Base-by-base conservation (phyloP, 441 rosid species). In the Pelargonium cotyledonis region DNA sequence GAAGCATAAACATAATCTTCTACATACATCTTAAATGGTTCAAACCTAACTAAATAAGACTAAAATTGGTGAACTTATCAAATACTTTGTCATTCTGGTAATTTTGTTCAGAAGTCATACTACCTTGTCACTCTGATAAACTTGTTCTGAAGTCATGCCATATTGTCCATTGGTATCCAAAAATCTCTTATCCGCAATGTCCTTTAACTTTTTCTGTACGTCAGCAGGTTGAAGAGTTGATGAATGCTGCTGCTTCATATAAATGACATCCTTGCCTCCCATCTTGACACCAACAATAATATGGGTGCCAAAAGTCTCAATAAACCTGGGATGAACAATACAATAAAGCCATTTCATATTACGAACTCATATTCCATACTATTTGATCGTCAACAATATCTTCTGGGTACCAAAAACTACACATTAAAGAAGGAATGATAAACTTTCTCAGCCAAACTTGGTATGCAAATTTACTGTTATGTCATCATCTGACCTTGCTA, bases 251-350 rank as follows among this genome's bases (percentile, higher is more conserved):
- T 95, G 97, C 70, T 92, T 95, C 66, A 89, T 79, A 76, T 85
- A 89, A 77, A 95, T 85, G 40, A 95, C 97, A 82, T 95, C 98
- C 81, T 92, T 95, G 65, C 98, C 99, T 46, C 99, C 99, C 97
- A 92, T 88, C 82, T 89, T 88, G 69, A 95, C 86, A 63, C 97
- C 91, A 79, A 88, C 92, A 68, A 91, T 82, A 65, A 95, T 84
- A 83, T 95, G 99, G 2, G 99, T 95, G 44, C 99, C 99, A 78
- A 79, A 95, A 35, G 67, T 83, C 74, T 87, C 86, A 66, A 95
- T 90, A 81, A 95, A 95, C 80, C 99, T 94, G 86, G 67, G 69
- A 80, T 51, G 21, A 43, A 35, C 11, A 73, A 58, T 60, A 51
- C 11, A 57, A 10, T 65, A 46, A 65, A 35, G 26, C 47, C 1